Evolutionary conservation across 441 rosid genomes (phyloP).

Genomic region (Pelargonium fulgidum): DNA sequence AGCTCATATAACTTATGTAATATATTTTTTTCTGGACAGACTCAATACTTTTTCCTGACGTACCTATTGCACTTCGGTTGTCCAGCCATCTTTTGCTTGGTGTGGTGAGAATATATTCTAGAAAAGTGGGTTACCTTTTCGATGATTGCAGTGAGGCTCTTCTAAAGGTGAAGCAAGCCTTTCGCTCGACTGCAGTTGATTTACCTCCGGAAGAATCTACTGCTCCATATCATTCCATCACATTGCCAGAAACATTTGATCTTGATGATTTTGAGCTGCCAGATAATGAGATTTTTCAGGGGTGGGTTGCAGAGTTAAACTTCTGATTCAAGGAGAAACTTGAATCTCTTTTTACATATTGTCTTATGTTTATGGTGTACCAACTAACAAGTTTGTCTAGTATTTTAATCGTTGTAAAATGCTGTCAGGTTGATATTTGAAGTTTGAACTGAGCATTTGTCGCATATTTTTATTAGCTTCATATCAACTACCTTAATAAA

Average conservation of each 20-base stretch:
- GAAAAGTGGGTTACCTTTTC: conserved; percentile 98
- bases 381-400: not conserved
- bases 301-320: conserved; percentile 51
- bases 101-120: conserved; percentile 96
- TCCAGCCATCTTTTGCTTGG: conserved; percentile 99
- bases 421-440: not conserved
- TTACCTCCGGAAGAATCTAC: conserved; percentile 98
- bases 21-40: conserved; percentile 41
- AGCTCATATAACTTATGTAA: conserved; percentile 12
- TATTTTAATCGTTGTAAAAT: not conserved
- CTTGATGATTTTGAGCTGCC: conserved; percentile 99
- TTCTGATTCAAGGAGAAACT: conserved; percentile 10
- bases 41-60: conserved; percentile 96
- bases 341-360: not conserved
- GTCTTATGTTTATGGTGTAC: not conserved
- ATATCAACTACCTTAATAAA: not conserved
- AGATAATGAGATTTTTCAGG: conserved; percentile 86
- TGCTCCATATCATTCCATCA: conserved; percentile 97
- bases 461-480: not conserved
- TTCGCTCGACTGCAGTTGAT: conserved; percentile 97
- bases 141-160: conserved; percentile 99
- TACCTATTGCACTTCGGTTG: conserved; percentile 87
- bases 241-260: conserved; percentile 99
- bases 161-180: conserved; percentile 97
- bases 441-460: not conserved